Evolutionary conservation across 192 early-diverging fungal species (phyloP), one percentile per base, ranked within the genome.

Genomic region (Backusella luteola): DNA sequence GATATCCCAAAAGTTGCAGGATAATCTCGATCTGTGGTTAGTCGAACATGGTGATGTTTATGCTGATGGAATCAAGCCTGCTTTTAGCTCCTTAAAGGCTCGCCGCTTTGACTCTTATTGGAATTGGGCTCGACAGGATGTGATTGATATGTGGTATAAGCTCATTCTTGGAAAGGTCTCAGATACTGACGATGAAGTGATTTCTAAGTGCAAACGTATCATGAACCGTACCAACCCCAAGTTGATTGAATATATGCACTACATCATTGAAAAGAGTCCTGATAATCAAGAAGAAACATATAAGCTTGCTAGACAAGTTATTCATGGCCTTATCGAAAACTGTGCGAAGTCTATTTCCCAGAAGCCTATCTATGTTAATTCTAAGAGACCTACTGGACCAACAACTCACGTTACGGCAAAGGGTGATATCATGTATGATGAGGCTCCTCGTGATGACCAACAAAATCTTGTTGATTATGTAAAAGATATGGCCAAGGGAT

Each of bases 81-180:
- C 88, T n/a, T 98, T 98, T 84, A 91, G 89, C 68, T 85, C 88
- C n/a, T 87, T 91, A 77, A 98, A 96, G 88, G 95, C 94, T 39
- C 93, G 96, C 59, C 86, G 82, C 34, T 98, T 95, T 77, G 95
- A 98, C 79, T 98, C 96, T 46, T 92, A 94, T 91, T 98, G 96
- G 96, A 98, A 98, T 88, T 98, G 96, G 96, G 93, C 90, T 44
- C 89, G 93, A 71, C 95, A 96, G 77, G 94, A 96, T 79, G 93
- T 92, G 12, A 77, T 94, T 66, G 86, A 90, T 32, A 88, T 96
- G 67, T 96, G 94, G 84, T 98, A 94, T 80, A 96, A 96, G 84
- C 92, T 97, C 67, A 88, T 98, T 81, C 96, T 94, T 84, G 96
- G 96, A 69, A 89, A 92, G 26, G 84, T 98, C 71, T 89, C 91